These are phyloP conservation scores for Aspergillus jensenii DNA, from an alignment of 2,329 filamentous ascomycete species.

Conservation along the genomic window DNA sequence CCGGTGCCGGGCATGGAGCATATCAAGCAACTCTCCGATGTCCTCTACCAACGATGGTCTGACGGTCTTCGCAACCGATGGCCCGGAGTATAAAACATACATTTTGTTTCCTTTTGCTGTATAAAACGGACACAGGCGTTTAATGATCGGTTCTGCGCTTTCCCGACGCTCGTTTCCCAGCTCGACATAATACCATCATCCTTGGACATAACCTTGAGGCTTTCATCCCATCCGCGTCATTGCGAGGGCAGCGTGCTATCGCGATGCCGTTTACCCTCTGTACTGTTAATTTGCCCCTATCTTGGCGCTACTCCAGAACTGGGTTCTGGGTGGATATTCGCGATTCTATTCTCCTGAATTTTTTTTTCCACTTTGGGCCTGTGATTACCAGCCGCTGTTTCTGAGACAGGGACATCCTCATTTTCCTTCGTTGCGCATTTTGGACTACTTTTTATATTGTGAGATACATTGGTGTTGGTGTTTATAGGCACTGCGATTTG, in stretches of 20 bases:
- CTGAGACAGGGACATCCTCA: slow-evolving; percentile 15
- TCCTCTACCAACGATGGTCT: slow-evolving; percentile 87
- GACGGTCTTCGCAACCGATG: slow-evolving; percentile 76
- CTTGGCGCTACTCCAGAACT: slow-evolving; percentile 3
- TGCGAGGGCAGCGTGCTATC: neutral
- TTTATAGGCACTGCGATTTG: slow-evolving; percentile 15
- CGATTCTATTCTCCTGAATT: slow-evolving; percentile 15
- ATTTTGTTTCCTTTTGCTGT: slow-evolving; percentile 26
- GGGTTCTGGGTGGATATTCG: slow-evolving; percentile 13
- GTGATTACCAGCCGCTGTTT: slow-evolving; percentile 10
- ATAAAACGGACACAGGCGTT: slow-evolving; percentile 30
- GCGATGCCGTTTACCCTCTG: neutral
- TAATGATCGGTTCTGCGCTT: slow-evolving; percentile 19
- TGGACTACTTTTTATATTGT: slow-evolving; percentile 12
- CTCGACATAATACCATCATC: slow-evolving; percentile 12
- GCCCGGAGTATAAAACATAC: slow-evolving; percentile 40
- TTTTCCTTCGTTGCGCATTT: slow-evolving; percentile 12
- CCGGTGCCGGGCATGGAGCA: slow-evolving; percentile 81
- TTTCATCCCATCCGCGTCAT: neutral
- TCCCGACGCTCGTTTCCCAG: slow-evolving; percentile 12
- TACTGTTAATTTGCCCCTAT: slow-evolving; percentile 1
- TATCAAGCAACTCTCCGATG: slow-evolving; percentile 82
- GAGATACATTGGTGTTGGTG: slow-evolving; percentile 17
- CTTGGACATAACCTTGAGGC: neutral
- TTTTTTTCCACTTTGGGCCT: slow-evolving; percentile 11